phyloP scores from a whole-genome alignment of 352 stramenopile genomes.

The Globisporangium rhizosaccharum region DNA sequence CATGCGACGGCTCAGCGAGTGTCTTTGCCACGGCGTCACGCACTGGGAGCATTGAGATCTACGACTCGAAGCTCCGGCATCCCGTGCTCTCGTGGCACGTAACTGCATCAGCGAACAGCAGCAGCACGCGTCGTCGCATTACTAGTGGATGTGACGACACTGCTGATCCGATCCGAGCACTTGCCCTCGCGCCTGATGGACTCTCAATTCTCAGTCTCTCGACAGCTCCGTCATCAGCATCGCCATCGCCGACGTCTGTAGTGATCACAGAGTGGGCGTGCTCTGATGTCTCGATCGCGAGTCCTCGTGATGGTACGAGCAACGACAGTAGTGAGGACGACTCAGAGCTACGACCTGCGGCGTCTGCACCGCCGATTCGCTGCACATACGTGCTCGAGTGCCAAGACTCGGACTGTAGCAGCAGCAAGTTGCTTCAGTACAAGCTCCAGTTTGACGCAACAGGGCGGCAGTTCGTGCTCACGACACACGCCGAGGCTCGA shows the following conservation, averaged over 20 bases:
- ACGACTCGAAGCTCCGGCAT: conserved; percentile 11
- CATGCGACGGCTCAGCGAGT: background rate
- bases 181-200: conserved; percentile 8
- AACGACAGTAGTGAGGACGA: conserved; percentile 12
- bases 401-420: background rate
- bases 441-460: conserved; percentile 7
- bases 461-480: conserved; percentile 5
- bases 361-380: background rate
- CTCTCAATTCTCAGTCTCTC: conserved; percentile 6
- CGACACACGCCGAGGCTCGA: background rate
- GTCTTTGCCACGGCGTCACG: conserved; percentile 7
- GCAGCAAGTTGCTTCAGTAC: background rate
- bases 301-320: conserved; percentile 1
- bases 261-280: conserved; percentile 9
- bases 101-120: background rate
- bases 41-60: conserved; percentile 4
- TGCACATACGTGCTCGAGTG: conserved; percentile 1
- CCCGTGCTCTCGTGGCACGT: conserved; percentile 6
- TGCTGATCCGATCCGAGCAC: background rate
- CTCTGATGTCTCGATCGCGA: conserved; percentile 5
- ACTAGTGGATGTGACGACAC: background rate
- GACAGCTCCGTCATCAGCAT: background rate
- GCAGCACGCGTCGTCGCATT: background rate
- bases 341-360: background rate
- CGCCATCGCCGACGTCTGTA: background rate